Base-by-base conservation (phyloP, 2,329 filamentous ascomycete genomes). In the Xylaria sp. region DNA sequence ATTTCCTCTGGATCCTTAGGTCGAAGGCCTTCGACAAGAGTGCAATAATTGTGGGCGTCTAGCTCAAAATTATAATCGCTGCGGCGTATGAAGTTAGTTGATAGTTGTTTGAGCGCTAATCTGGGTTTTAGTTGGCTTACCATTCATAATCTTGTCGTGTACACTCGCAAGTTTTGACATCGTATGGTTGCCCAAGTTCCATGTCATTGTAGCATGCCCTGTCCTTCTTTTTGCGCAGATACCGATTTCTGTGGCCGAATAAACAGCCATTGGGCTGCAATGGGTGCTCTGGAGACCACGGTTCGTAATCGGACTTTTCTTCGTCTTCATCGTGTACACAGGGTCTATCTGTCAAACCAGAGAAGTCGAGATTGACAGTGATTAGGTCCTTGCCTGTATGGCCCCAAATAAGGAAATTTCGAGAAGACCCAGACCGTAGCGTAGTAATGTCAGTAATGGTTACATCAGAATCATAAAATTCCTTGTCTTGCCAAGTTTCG, bases 1-100 rank as follows among this genome's bases (percentile, higher is more conserved):
- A 82, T 85, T 67, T 85, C 81, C 66, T 81, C 76, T 9, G 83
- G 83, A 35, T 85, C 82, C 13, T 86, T 76, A 13, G 92, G 90
- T 10, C 86, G 72, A 48, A 94, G 87, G 16, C 95, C 95, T 0
- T 86, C 80, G 1, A 98, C 93, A 13, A 97, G 88, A 5, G 80
- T 81, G 81, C 96, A 99, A 70, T 91, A 89, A 57, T 92, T 91
- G 76, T 94, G 92, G 32, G 83, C 86, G 79, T 92, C 88, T 55
- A 92, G 88, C 78, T 98, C 91, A 80, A 89, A 99, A 81, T 99
- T 99, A 85, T 93, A 99, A 78, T 97, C 95, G 81, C 93, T 96
- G 72, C 6, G 54, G 18, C 23, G 50, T 40, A 18, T 5, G 1
- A 42, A 21, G 72, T 81, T 74, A 81, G 80, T 68, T 21, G 27